phyloP scores from a whole-genome alignment of 169 alveolate species.

The Plasmodium inui region DNA sequence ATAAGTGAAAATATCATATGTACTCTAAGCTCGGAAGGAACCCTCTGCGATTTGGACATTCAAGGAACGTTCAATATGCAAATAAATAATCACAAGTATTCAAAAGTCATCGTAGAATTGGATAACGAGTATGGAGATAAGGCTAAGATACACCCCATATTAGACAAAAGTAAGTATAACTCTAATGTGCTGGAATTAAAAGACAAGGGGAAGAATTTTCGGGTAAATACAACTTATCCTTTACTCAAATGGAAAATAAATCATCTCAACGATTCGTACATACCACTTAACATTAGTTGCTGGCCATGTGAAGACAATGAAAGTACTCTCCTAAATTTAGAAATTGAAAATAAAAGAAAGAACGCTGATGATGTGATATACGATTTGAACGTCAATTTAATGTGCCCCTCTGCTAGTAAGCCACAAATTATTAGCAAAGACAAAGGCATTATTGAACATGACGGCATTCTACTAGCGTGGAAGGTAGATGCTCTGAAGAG shows the following conservation, averaged over 20 bases:
- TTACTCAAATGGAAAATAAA: slow-evolving; percentile 76
- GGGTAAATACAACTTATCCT: slow-evolving; percentile 60
- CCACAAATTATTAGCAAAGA: slow-evolving; percentile 75
- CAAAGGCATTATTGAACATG: slow-evolving; percentile 71
- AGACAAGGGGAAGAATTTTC: slow-evolving; percentile 60
- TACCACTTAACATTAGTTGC: slow-evolving; percentile 73
- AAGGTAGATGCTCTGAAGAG: slow-evolving; percentile 40
- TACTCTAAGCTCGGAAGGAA: slow-evolving; percentile 75
- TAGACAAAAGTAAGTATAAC: slow-evolving; percentile 67
- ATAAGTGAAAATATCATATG: slow-evolving; percentile 61
- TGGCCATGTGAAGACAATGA: slow-evolving; percentile 78
- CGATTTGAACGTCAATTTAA: slow-evolving; percentile 69
- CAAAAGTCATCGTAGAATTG: slow-evolving; percentile 54
- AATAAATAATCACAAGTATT: slow-evolving; percentile 66
- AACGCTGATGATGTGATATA: slow-evolving; percentile 33
- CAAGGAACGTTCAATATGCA: slow-evolving; percentile 72
- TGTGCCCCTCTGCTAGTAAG: slow-evolving; percentile 72
- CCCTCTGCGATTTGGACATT: slow-evolving; percentile 72
- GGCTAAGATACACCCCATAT: slow-evolving; percentile 75
- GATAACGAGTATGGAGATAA: slow-evolving; percentile 70
- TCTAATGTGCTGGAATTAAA: slow-evolving; percentile 60
- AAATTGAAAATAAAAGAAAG: slow-evolving; percentile 71
- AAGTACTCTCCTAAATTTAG: slow-evolving; percentile 73
- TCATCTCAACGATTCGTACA: slow-evolving; percentile 49
- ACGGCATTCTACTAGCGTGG: slow-evolving; percentile 63